Percentiles rank a stretch among this genome's conserved stretches.
Conservation (phyloP, 148 eudicot genomes). For the Vaccinium darrowii region DNA sequence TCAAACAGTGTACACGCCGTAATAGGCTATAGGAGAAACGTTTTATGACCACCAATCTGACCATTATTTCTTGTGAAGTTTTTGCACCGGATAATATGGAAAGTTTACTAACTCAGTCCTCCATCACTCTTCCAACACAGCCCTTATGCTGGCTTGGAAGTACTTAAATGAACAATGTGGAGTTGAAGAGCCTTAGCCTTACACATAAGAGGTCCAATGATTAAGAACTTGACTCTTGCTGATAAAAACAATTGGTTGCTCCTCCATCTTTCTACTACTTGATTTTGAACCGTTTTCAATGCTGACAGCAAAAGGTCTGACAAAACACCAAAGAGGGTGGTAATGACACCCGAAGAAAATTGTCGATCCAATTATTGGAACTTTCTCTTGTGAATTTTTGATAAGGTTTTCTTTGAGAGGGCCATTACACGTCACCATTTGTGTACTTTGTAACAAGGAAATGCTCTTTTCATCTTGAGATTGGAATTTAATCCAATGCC, state of each 20-base stretch:
- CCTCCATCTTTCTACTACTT: neutral
- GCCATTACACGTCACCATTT: neutral
- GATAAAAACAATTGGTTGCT: neutral
- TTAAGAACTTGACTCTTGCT: neutral
- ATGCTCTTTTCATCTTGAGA: slow-evolving; percentile 2
- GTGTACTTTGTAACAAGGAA: neutral
- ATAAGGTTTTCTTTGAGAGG: neutral
- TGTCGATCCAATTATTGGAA: neutral
- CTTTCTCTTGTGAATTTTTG: neutral
- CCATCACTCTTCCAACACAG: neutral
- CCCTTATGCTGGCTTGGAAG: neutral
- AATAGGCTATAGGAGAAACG: neutral
- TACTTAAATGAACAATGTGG: neutral
- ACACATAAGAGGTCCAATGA: neutral
- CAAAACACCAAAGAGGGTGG: neutral
- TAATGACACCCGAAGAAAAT: neutral
- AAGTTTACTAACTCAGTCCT: neutral
- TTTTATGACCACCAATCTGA: neutral
- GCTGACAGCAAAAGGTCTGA: neutral
- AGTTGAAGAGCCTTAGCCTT: slow-evolving; percentile 3
- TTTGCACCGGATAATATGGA: neutral
- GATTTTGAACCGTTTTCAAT: neutral
- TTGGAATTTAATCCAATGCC: neutral
- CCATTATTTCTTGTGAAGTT: neutral
- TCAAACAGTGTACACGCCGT: neutral